Percentiles rank a stretch among this genome's conserved stretches.
Conservation (phyloP, 108 stramenopile genomes). For the Skeletonema grethae region DNA sequence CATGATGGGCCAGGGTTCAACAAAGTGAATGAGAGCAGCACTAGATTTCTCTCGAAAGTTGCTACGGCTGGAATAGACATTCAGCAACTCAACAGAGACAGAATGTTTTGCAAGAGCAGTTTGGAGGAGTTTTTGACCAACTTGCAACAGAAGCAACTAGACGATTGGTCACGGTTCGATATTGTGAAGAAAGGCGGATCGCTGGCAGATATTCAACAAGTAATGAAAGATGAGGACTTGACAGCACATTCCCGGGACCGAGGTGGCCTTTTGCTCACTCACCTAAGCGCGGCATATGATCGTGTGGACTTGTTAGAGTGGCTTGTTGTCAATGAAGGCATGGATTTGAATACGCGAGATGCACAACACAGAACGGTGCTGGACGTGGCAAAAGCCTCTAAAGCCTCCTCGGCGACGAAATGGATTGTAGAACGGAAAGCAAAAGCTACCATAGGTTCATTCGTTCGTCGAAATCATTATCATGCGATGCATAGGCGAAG, state of each 20-base stretch:
- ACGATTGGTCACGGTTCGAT: conserved; percentile 17
- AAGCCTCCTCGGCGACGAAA: background rate
- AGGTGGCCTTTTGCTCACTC: conserved; percentile 11
- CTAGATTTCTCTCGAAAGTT: background rate
- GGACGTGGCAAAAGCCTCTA: conserved; percentile 11
- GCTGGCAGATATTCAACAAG: background rate
- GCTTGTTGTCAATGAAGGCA: conserved; percentile 7
- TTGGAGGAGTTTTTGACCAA: background rate
- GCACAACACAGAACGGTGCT: background rate
- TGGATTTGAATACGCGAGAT: conserved; percentile 7
- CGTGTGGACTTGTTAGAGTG: conserved; percentile 14
- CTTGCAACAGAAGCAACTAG: conserved; percentile 11
- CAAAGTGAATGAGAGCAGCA: too few species aligned
- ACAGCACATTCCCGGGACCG: background rate
- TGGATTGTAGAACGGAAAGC: conserved; percentile 9
- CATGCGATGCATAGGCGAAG: conserved; percentile 1
- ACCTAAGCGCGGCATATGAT: conserved; percentile 13
- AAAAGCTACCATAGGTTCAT: background rate
- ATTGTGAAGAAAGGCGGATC: conserved; percentile 8
- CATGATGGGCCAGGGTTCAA: too few species aligned
- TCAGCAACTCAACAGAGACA: background rate
- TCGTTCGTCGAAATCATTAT: conserved; percentile 1
- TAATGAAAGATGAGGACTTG: background rate
- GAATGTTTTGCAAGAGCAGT: background rate
- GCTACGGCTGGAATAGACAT: background rate